Base-by-base conservation (phyloP, 2,329 filamentous ascomycete genomes). In the Epichloe elymi region DNA sequence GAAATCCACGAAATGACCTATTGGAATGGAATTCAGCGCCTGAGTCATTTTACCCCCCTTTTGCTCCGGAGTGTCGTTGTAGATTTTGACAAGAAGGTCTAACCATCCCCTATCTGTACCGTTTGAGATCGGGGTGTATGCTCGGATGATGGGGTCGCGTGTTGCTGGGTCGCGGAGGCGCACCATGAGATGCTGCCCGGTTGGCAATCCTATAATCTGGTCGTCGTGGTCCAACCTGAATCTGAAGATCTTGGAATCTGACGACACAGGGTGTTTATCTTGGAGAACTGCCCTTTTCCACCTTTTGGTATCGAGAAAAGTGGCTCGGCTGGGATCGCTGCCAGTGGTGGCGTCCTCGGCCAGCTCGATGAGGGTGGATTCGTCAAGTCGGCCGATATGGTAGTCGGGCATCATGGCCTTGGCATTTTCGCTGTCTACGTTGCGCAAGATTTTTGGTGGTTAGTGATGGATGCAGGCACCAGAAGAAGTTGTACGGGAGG, bases 341-440 rank as follows among this genome's bases (percentile, higher is more conserved):
- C 55, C 54, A 12, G 64, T 62, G 51, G 71, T 63, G 51, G 72
- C 64, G 1, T 67, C 66, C n/a, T 53, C 47, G 14, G 73, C 70
- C 2, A 93, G 73, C 39, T 73, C 70, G 5, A 73, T 71, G 5
- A 54, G 58, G 1, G 82, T 78, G 19, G 71, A 71, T 56, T 80
- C 70, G 58, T 86, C 79, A 12, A 95, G 75, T 0, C 80, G 81
- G 48, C 90, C 90, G 56, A 96, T 82, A 65, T 96, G 89, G 62
- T 95, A 94, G 43, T 76, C 68, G 11, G 79, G 76, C 84, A 96
- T 89, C 88, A 95, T 95, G 17, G 75, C 77, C 69, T 94, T 95
- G 36, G 90, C 90, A 15, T 86, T 95, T 69, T 95, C 89, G 63
- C 85, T 90, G 65, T 95, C 88, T 91, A 61, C 51, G n/a, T 51